Percentiles rank a stretch among this genome's conserved stretches.
These are phyloP conservation scores for Didymella lethalis DNA, from an alignment of 2,329 filamentous ascomycete genomes.

Conservation along the genomic window DNA sequence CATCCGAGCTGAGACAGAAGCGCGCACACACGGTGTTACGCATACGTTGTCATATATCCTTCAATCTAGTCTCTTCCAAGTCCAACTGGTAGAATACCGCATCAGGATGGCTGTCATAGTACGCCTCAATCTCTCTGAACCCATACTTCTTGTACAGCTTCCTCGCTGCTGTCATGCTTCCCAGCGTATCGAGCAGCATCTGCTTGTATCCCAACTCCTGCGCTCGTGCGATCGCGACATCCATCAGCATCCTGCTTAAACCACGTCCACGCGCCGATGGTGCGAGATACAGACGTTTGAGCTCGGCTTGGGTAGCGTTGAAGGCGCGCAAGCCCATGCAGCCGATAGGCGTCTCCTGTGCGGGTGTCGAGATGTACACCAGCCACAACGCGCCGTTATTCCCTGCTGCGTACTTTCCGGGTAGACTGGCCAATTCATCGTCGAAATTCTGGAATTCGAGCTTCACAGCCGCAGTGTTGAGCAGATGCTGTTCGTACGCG, in stretches of 20 bases:
- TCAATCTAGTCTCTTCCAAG: conserved; percentile 15
- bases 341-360: conserved; percentile 50
- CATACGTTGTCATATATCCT: background rate
- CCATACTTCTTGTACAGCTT: conserved; percentile 60
- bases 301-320: conserved; percentile 55
- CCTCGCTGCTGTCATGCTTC: conserved; percentile 60
- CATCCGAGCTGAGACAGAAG: background rate
- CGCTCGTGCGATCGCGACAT: conserved; percentile 56
- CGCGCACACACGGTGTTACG: background rate
- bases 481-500: conserved; percentile 21
- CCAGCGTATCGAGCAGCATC: conserved; percentile 65
- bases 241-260: conserved; percentile 58
- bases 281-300: conserved; percentile 65
- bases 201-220: conserved; percentile 59
- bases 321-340: conserved; percentile 61
- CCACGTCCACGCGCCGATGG: conserved; percentile 59
- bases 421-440: conserved; percentile 61
- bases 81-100: conserved; percentile 61
- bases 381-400: conserved; percentile 60
- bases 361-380: conserved; percentile 39
- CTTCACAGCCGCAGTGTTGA: conserved; percentile 56
- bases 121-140: conserved; percentile 61
- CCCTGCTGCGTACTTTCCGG: conserved; percentile 61
- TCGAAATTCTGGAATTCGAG: conserved; percentile 66
- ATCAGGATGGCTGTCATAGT: conserved; percentile 64